Percentiles rank a stretch among this genome's conserved stretches.
Conservation (phyloP, 805 yeast species). For the Ogataea populi-albae region DNA sequence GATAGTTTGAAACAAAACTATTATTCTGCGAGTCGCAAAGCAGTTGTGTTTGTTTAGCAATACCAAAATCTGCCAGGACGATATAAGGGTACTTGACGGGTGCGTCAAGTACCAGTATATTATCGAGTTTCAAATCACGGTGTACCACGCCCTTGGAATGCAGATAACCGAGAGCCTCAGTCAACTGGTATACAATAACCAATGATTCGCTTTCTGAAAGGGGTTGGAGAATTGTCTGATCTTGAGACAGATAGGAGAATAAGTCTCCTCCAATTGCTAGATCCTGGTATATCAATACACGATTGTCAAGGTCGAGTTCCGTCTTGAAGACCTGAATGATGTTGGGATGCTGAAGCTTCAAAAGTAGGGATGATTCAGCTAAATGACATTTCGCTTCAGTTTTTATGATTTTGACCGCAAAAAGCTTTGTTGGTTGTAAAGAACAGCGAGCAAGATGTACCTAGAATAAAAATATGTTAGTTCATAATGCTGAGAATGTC, state of each 20-base stretch:
- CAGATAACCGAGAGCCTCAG: conserved; percentile 53
- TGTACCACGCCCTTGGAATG: conserved; percentile 57
- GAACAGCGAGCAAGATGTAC: conserved; percentile 34
- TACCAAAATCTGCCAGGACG: conserved; percentile 68
- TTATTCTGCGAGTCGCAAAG: conserved; percentile 24
- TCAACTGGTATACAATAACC: conserved; percentile 52
- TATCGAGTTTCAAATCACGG: conserved; percentile 65
- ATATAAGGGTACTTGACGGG: conserved; percentile 53
- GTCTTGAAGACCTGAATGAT: conserved; percentile 79
- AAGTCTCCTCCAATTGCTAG: conserved; percentile 96
- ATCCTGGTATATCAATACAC: conserved; percentile 87
- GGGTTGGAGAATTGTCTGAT: conserved; percentile 39
- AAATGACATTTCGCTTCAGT: conserved; percentile 26
- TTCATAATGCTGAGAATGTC: conserved; percentile 2
- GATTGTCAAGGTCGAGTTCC: conserved; percentile 64
- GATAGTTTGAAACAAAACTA: conserved; percentile 42
- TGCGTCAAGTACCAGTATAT: conserved; percentile 54
- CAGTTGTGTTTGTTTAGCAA: conserved; percentile 30
- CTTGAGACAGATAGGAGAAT: conserved; percentile 81
- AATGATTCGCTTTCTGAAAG: conserved; percentile 55
- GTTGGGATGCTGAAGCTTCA: conserved; percentile 81
- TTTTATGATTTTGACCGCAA: conserved; percentile 46
- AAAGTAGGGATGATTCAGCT: conserved; percentile 49
- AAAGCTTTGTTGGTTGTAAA: conserved; percentile 27
- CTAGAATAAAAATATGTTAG: conserved; percentile 14